Evolutionary conservation across 2,329 filamentous ascomycete species (phyloP), one percentile per base, ranked within the genome.

Genomic region (Penicillium aurantiogriseum): DNA sequence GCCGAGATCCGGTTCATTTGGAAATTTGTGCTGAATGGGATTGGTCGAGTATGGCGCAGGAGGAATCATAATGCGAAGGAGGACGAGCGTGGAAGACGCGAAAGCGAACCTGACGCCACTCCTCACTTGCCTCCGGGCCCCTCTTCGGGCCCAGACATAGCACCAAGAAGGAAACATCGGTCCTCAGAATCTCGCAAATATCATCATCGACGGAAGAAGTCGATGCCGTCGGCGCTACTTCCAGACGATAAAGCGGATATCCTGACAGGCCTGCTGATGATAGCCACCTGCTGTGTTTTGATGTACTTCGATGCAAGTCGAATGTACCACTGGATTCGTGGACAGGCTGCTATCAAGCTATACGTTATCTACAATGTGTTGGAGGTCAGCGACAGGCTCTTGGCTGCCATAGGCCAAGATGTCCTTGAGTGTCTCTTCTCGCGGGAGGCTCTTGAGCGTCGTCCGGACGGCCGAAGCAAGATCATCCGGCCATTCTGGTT

Each of bases 331-430:
- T 92, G 92, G 68, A 96, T 99, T 67, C 88, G 93, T 46, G 94
- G 92, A 0, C 94, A 99, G 74, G 93, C 92, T 2, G 92, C 93
- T 8, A 97, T 99, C 77, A 99, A 99, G 72, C 83, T 99, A 11
- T 99, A 99, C 73, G 94, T 99, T 58, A 97, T 99, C 54, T 99
- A 96, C 80, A 99, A 99, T 70, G 90, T 97, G 35, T 85, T 99
- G 5, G 94, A 99, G 76, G 86, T 87, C 2, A 89, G 89, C 53
- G 94, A 99, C 74, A 88, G 92, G 8, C 82, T 99, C 0, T 85
- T 97, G 31, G 91, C 91, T 0, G 93, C 94, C 0, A 81, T 99
- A 3, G 94, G 94, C 0, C 95, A 99, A 74, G 95, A 99, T 74
- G 90, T 99, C 1, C 85, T 97, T 5, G 94, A 99, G 74, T 97